Conservation (phyloP, 208 protist species). For the Wallacemonas sp. region DNA sequence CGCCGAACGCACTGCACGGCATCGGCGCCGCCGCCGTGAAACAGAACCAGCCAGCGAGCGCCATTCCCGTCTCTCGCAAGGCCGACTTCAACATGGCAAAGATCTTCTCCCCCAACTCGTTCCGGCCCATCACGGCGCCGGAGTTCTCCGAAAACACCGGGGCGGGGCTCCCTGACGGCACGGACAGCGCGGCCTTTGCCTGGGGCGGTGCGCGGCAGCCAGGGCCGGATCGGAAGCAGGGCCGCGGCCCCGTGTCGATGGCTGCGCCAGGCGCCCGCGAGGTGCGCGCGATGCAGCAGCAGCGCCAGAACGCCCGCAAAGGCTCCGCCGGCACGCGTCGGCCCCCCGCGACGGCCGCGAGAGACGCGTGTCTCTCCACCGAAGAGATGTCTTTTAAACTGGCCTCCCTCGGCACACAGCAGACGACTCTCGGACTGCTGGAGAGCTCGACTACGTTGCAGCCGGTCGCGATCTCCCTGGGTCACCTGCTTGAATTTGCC, state of each 20-base stretch:
- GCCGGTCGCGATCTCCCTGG: conserved; percentile 70
- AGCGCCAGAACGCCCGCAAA: background rate
- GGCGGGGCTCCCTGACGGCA: background rate
- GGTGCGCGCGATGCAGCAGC: conserved; percentile 12
- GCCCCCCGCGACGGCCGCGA: background rate
- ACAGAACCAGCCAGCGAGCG: background rate
- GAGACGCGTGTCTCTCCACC: background rate
- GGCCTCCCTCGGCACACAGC: conserved; percentile 59
- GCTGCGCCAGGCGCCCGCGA: background rate
- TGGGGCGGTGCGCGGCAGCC: conserved; percentile 8
- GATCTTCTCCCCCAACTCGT: conserved; percentile 57
- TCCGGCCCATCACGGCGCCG: conserved; percentile 75
- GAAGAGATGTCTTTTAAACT: conserved; percentile 67
- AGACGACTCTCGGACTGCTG: conserved; percentile 53
- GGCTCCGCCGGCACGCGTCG: background rate
- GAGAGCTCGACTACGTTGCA: conserved; percentile 35
- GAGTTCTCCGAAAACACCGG: conserved; percentile 23
- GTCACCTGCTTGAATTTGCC: conserved; percentile 77
- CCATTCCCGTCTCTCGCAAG: conserved; percentile 23
- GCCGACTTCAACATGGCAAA: conserved; percentile 58
- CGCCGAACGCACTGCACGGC: background rate
- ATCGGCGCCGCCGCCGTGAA: background rate
- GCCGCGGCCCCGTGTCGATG: background rate
- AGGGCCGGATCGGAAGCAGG: conserved; percentile 4
- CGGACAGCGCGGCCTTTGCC: conserved; percentile 3